Evolutionary conservation across 495 filamentous ascomycete genomes (phyloP).

Genomic region (Aspergillus heteromorphus): DNA sequence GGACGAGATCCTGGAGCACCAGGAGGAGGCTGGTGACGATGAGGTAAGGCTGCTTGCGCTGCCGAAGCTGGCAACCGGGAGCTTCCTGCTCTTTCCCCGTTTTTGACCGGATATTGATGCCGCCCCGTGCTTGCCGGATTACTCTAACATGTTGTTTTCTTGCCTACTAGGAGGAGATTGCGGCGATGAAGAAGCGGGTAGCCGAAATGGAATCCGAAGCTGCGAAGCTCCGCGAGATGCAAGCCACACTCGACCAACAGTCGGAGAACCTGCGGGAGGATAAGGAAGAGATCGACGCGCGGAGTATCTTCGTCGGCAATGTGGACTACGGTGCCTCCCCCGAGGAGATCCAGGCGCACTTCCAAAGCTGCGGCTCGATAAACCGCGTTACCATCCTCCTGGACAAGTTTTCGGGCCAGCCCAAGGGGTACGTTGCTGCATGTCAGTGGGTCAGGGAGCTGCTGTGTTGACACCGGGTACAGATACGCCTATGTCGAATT

Average conservation of each 20-base stretch:
- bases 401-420: slow-evolving; percentile 97
- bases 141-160: neutral
- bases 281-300: slow-evolving; percentile 91
- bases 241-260: slow-evolving; percentile 80
- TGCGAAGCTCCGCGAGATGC: slow-evolving; percentile 95
- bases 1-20: slow-evolving; percentile 34
- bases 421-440: slow-evolving; percentile 73
- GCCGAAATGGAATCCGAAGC: slow-evolving; percentile 99
- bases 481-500: slow-evolving; percentile 99
- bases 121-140: neutral
- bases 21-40: slow-evolving; percentile 39
- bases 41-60: slow-evolving; percentile 28
- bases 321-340: slow-evolving; percentile 97
- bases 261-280: slow-evolving; percentile 78
- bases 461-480: slow-evolving; percentile 39
- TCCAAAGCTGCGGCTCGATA: slow-evolving; percentile 95
- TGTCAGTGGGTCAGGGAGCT: slow-evolving; percentile 30
- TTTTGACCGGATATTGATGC: neutral
- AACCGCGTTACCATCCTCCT: slow-evolving; percentile 97
- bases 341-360: slow-evolving; percentile 98
- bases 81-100: neutral
- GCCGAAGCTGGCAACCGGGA: neutral
- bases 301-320: slow-evolving; percentile 97
- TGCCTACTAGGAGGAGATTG: slow-evolving; percentile 75
- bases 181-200: slow-evolving; percentile 94